A percentile compares a stretch with the other conserved stretches of the same genome.
Evolutionary conservation across 2,329 filamentous ascomycete species (phyloP).

Genomic region (Nectriaceae sp.): DNA sequence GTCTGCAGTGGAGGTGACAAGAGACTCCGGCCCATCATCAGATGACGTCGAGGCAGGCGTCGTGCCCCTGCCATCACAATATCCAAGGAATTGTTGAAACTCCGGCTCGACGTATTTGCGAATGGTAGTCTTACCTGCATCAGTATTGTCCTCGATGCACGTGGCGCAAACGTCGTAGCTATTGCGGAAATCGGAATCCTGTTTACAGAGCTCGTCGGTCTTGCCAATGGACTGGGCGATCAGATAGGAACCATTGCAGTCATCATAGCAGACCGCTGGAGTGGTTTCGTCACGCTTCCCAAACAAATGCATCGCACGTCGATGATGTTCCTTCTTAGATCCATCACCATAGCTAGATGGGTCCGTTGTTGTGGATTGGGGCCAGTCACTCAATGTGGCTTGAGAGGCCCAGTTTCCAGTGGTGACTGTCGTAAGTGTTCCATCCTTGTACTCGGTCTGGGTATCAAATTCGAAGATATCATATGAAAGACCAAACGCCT

Average conservation of each 20-base stretch:
- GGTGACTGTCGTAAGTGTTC: conserved; percentile 45
- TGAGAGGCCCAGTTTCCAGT: conserved; percentile 61
- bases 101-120: conserved; percentile 37
- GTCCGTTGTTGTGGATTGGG: conserved; percentile 14
- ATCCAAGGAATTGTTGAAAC: conserved; percentile 49
- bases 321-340: conserved; percentile 12
- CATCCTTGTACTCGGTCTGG: conserved; percentile 37
- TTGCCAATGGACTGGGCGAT: conserved; percentile 53
- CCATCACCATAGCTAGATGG: conserved; percentile 10
- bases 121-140: conserved; percentile 26
- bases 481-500: conserved; percentile 63
- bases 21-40: conserved; percentile 21
- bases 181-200: conserved; percentile 42
- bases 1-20: conserved; percentile 20
- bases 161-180: conserved; percentile 39
- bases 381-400: conserved; percentile 42
- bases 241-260: conserved; percentile 52
- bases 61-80: conserved; percentile 39
- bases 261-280: conserved; percentile 52
- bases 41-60: conserved; percentile 14
- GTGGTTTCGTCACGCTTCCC: conserved; percentile 43
- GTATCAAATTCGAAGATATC: conserved; percentile 57
- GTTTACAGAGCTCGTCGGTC: conserved; percentile 44
- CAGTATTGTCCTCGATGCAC: conserved; percentile 40
- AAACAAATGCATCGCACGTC: conserved; percentile 27